Evolutionary conservation across 176 grass and related monocot species (phyloP), one percentile per base, ranked within the genome.

Genomic region (Aechmea fasciata): DNA sequence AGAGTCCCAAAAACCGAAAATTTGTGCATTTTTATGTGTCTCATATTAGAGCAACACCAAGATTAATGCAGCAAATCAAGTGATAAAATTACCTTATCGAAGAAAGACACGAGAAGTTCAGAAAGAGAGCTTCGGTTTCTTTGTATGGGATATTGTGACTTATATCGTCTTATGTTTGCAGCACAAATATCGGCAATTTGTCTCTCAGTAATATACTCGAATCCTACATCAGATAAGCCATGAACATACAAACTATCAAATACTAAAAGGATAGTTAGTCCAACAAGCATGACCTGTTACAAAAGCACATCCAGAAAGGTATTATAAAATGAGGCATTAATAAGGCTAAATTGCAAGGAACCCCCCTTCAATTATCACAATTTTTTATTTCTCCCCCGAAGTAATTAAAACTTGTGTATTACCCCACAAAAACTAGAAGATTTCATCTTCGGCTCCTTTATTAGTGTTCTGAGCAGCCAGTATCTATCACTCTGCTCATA

Each of bases 81-180:
- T 73, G 48, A 18, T 69, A 66, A 13, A 63, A 47, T 78, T 85
- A 97, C 89, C 84, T 92, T 92, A 5, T 74, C 25, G 57, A 97
- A 97, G 72, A 97, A 97, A 52, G 86, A 79, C 53, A 72, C 23
- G 54, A 97, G 71, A 51, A 92, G 89, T 67, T 67, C 14, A 24
- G 73, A 77, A 57, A 92, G 77, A 74, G 94, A 85, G 73, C 84
- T 85, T 68, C 77, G 63, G 77, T 97, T 97, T 83, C 66, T 83
- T 59, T 57, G 57, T 29, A 48, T 66, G 47, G 75, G 75, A 73
- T 59, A 76, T 63, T 74, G 69, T 49, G 78, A 76, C 75, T 13
- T 67, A 84, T 83, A 85, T 66, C 74, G 92, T 77, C 49, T 68
- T 79, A 97, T 77, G 67, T 90, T 97, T 76, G 73, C 53, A 69